Evolutionary conservation across 2,329 filamentous ascomycete genomes (phyloP).

Genomic region (Cadophora gregata): DNA sequence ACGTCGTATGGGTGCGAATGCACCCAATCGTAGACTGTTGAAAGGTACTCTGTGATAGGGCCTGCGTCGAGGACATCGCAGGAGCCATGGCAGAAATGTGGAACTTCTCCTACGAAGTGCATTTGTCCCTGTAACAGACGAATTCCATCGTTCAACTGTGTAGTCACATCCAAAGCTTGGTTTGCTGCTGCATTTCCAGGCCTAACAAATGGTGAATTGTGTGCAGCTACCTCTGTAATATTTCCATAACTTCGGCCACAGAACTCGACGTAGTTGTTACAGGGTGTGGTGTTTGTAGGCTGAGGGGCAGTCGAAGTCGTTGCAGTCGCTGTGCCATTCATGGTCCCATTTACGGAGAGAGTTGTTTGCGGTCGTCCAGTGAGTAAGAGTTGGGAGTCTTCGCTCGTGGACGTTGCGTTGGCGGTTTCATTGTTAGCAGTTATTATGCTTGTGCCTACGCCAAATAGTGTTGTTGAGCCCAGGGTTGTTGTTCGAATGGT

Average conservation of each 20-base stretch:
- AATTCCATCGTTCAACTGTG: slow-evolving; percentile 80
- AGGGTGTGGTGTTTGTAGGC: slow-evolving; percentile 76
- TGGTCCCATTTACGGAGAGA: slow-evolving; percentile 53
- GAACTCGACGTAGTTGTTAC: slow-evolving; percentile 80
- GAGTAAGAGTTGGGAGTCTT: slow-evolving; percentile 49
- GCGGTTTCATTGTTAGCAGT: slow-evolving; percentile 37
- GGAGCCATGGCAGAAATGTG: slow-evolving; percentile 84
- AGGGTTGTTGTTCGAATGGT: slow-evolving; percentile 38
- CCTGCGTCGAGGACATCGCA: slow-evolving; percentile 85
- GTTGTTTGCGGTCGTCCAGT: slow-evolving; percentile 41
- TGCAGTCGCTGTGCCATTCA: slow-evolving; percentile 53
- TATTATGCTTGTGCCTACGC: slow-evolving; percentile 28
- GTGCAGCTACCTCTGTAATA: slow-evolving; percentile 77
- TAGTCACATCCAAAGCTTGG: slow-evolving; percentile 69
- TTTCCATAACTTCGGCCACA: slow-evolving; percentile 81
- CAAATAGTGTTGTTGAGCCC: slow-evolving; percentile 41
- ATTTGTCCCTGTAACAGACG: slow-evolving; percentile 69
- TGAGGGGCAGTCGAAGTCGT: slow-evolving; percentile 51
- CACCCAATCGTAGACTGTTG: slow-evolving; percentile 74
- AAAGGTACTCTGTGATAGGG: slow-evolving; percentile 76
- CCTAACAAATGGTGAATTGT: slow-evolving; percentile 81
- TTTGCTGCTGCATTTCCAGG: slow-evolving; percentile 77
- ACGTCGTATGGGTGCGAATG: slow-evolving; percentile 81
- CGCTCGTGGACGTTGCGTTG: slow-evolving; percentile 41
- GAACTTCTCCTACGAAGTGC: slow-evolving; percentile 62